Evolutionary conservation across 1,284 basidiomycete species (phyloP), one percentile per base, ranked within the genome.

Genomic region (Trichosporon faecale): DNA sequence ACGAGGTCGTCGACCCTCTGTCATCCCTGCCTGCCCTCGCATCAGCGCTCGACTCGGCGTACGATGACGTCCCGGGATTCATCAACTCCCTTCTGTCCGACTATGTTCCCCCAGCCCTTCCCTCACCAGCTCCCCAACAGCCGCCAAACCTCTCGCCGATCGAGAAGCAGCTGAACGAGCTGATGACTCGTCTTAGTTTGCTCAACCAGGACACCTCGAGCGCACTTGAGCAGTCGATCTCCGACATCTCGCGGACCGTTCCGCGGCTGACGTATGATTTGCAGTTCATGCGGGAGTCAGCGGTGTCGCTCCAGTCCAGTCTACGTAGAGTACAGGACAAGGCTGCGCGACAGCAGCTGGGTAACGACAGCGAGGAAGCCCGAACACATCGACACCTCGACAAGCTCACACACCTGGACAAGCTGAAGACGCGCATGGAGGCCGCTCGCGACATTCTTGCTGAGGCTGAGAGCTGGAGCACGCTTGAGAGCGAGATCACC

Each of bases 381-480:
- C 72, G 71, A 55, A 80, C 80, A 7, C 71, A 75, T 49, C 73
- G 72, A 33, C 72, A 76, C 18, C 86, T 98, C 69, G 89, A 92
- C 66, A 87, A 88, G 57, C 84, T 98, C 9, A 88, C 90, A 68
- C 86, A 90, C 61, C 87, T 98, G 27, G 93, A 97, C 81, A 89
- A 88, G 9, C 87, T 94, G 44, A 95, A 94, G 80, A 86, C 86
- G 18, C 88, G 91, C 55, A 95, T 98, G 92, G 91, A 93, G 76
- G 89, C 89, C 1, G 88, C 93, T 1, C 87, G 93, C 33, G 92
- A 92, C 72, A 92, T 96, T 16, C 83, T 97, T 23, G 88, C 90
- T 37, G 94, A 97, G 79, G 94, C 95, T 25, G 92, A 97, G 85
- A 92, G 91, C 73, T 98, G 95, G 95, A 92, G 91, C 66, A 92